These are phyloP conservation scores for Torulaspora maleeae DNA, from an alignment of 805 yeast species.

Conservation along the genomic window DNA sequence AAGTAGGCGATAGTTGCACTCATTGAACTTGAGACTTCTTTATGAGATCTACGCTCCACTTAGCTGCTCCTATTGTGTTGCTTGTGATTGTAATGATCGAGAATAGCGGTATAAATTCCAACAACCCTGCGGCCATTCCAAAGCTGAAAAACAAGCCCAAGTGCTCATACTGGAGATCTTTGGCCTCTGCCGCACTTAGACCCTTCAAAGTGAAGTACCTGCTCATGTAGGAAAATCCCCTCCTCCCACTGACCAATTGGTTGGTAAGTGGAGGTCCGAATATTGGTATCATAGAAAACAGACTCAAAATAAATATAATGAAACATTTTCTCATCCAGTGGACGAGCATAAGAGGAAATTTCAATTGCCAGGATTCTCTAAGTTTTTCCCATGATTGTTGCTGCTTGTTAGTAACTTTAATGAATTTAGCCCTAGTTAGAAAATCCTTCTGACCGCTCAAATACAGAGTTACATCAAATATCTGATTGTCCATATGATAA, in stretches of 20 bases:
- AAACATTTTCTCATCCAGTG: conserved; percentile 9
- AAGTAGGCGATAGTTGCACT: not conserved
- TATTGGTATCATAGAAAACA: conserved; percentile 32
- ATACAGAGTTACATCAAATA: conserved; percentile 24
- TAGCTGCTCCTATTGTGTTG: conserved; percentile 57
- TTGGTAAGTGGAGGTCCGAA: conserved; percentile 34
- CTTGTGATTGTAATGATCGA: conserved; percentile 54
- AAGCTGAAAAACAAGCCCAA: conserved; percentile 42
- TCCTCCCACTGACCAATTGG: conserved; percentile 26
- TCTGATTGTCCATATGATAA: conserved; percentile 22
- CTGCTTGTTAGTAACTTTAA: conserved; percentile 3
- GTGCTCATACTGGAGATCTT: conserved; percentile 35
- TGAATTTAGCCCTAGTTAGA: conserved; percentile 14
- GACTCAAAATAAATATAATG: conserved; percentile 11
- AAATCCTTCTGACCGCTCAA: conserved; percentile 18
- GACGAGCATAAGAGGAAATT: conserved; percentile 2
- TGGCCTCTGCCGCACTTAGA: conserved; percentile 28
- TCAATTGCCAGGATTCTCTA: not conserved
- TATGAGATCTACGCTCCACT: conserved; percentile 50
- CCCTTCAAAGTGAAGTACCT: conserved; percentile 24
- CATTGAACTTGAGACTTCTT: conserved; percentile 20
- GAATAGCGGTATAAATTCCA: conserved; percentile 53
- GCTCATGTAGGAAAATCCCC: conserved; percentile 27
- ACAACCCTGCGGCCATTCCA: conserved; percentile 47
- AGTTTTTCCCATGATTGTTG: not conserved